phyloP scores from a whole-genome alignment of 1,284 basidiomycete species.

The Malassezia globosa region DNA sequence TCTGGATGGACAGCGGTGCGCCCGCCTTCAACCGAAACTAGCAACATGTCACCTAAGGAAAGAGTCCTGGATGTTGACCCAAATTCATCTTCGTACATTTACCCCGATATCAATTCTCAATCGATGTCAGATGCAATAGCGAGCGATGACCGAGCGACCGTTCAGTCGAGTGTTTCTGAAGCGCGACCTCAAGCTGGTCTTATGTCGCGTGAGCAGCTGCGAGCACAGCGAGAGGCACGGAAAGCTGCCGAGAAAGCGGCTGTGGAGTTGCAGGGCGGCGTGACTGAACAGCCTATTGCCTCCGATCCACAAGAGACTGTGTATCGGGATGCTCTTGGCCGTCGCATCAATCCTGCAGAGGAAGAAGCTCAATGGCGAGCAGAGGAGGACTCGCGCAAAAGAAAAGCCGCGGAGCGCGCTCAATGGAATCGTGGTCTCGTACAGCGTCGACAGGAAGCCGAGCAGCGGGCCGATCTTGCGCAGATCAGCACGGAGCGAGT shows the following conservation, averaged over 20 bases:
- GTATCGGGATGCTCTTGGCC: conserved; percentile 79
- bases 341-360: conserved; percentile 72
- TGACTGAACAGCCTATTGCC: conserved; percentile 51
- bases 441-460: conserved; percentile 64
- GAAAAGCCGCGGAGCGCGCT: conserved; percentile 72
- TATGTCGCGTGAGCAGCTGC: conserved; percentile 14
- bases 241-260: conserved; percentile 45
- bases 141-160: not conserved
- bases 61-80: no score
- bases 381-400: conserved; percentile 10
- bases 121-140: not conserved
- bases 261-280: conserved; percentile 47
- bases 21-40: not conserved
- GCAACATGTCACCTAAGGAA: not conserved
- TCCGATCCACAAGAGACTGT: conserved; percentile 62
- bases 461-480: conserved; percentile 27
- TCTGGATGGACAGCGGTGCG: not conserved
- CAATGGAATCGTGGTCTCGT: conserved; percentile 80
- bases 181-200: conserved; percentile 1
- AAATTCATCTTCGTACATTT: not conserved
- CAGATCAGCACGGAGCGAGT: conserved; percentile 2
- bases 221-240: conserved; percentile 17
- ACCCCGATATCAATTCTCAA: not conserved
- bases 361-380: conserved; percentile 60
- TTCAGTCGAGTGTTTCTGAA: not conserved